These are phyloP conservation scores for Inonotus obliquus DNA, from an alignment of 1,284 basidiomycete genomes.

Conservation along the genomic window DNA sequence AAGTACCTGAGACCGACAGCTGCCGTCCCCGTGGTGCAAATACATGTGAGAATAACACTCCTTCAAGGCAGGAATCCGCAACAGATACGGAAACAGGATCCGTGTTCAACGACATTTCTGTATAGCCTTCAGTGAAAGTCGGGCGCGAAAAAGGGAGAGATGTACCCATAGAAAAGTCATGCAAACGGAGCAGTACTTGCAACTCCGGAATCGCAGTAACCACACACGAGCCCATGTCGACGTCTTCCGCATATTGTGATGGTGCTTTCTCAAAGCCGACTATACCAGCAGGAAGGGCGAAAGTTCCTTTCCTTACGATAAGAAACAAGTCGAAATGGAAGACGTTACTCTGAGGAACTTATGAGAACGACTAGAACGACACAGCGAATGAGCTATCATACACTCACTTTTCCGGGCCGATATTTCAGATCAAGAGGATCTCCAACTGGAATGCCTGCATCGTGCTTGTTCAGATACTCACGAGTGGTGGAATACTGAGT, in stretches of 20 bases:
- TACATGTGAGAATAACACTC: slow-evolving; percentile 32
- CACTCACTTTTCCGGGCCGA: slow-evolving; percentile 63
- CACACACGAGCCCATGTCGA: slow-evolving; percentile 50
- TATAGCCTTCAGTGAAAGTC: not conserved
- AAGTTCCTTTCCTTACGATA: slow-evolving; percentile 45
- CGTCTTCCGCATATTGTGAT: slow-evolving; percentile 23
- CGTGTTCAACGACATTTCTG: slow-evolving; percentile 78
- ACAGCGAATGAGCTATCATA: not conserved
- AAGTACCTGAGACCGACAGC: slow-evolving; percentile 12
- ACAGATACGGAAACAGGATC: slow-evolving; percentile 54
- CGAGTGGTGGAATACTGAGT: slow-evolving; percentile 85
- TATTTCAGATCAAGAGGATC: slow-evolving; percentile 81
- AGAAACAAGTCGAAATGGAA: slow-evolving; percentile 72
- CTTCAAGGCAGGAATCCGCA: slow-evolving; percentile 44
- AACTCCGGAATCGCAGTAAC: slow-evolving; percentile 60
- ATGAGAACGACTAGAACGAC: slow-evolving; percentile 11
- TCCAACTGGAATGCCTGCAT: slow-evolving; percentile 55
- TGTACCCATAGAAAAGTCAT: slow-evolving; percentile 86
- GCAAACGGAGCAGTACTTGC: slow-evolving; percentile 71
- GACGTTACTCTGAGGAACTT: slow-evolving; percentile 59
- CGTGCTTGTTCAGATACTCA: slow-evolving; percentile 75
- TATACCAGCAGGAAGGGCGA: slow-evolving; percentile 71
- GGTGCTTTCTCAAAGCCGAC: slow-evolving; percentile 56
- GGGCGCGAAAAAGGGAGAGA: slow-evolving; percentile 7
- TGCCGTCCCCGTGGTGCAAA: slow-evolving; percentile 21